phyloP scores from a whole-genome alignment of 2,329 filamentous ascomycete species.

The Fonsecaea nubica region DNA sequence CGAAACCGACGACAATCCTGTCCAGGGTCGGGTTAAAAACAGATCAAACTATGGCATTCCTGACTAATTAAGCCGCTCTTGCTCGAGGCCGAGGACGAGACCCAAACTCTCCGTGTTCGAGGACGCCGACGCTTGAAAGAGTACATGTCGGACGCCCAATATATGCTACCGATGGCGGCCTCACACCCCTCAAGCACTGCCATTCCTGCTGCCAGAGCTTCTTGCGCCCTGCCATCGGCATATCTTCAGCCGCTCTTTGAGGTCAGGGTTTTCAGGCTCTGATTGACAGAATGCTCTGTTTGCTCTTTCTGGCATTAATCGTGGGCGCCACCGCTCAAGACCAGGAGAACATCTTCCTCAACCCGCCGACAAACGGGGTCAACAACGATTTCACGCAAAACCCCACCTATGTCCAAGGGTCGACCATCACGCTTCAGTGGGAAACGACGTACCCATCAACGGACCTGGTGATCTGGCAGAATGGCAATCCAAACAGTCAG shows the following conservation, averaged over 20 bases:
- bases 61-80: neutral
- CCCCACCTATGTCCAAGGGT: neutral
- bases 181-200: neutral
- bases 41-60: neutral
- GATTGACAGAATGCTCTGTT: neutral
- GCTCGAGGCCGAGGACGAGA: neutral
- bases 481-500: neutral
- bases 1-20: neutral
- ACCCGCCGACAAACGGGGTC: neutral
- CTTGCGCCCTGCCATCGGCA: neutral
- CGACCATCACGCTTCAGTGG: neutral
- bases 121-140: neutral
- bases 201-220: neutral
- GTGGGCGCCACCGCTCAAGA: neutral
- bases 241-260: neutral
- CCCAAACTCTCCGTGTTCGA: neutral
- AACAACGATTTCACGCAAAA: slow-evolving; percentile 2
- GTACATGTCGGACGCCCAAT: neutral
- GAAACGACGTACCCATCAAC: neutral
- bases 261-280: neutral
- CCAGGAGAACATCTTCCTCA: neutral
- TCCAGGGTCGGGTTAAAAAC: neutral
- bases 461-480: slow-evolving; percentile 1
- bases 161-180: neutral
- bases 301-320: neutral